Evolutionary conservation across 2,329 filamentous ascomycete species (phyloP).

Genomic region (Thyridium curvatum): DNA sequence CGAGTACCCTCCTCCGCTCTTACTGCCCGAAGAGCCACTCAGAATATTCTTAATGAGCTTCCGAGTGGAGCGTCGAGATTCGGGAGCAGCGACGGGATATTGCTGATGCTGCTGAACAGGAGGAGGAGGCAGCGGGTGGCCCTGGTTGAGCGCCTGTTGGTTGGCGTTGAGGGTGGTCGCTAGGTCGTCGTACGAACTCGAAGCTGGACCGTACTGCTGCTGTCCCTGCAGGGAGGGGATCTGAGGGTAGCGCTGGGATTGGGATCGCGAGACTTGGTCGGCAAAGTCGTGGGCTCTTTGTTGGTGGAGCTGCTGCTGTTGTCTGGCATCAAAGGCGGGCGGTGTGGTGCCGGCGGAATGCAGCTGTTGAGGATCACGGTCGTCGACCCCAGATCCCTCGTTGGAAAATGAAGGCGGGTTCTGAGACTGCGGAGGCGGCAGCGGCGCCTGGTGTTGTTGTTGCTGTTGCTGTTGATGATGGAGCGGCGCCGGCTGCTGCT

Average conservation of each 20-base stretch:
- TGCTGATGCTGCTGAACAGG: slow-evolving; percentile 16
- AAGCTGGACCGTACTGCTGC: slow-evolving; percentile 25
- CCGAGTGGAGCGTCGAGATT: slow-evolving; percentile 43
- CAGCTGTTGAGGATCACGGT: too few relatives aligned
- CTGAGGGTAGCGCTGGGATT: slow-evolving; percentile 42
- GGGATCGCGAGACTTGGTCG: slow-evolving; percentile 42
- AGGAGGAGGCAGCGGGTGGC: slow-evolving; percentile 10
- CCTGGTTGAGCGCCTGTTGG: slow-evolving; percentile 16
- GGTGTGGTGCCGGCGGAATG: slow-evolving; percentile 17
- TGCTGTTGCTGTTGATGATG: slow-evolving; percentile 23
- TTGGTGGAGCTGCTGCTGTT: slow-evolving; percentile 29
- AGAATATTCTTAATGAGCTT: slow-evolving; percentile 51
- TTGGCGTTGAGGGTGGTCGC: slow-evolving; percentile 17
- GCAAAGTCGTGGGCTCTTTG: slow-evolving; percentile 33
- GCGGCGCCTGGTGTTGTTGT: slow-evolving; percentile 18
- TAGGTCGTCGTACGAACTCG: slow-evolving; percentile 36
- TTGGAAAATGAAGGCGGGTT: slow-evolving; percentile 5
- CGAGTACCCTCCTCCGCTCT: slow-evolving; percentile 14
- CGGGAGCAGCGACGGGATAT: slow-evolving; percentile 20
- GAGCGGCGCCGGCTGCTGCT: slow-evolving; percentile 18
- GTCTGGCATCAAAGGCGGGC: slow-evolving; percentile 22
- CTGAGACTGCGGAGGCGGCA: slow-evolving; percentile 16
- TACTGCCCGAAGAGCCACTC: slow-evolving; percentile 29
- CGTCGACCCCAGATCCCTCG: too few relatives aligned
- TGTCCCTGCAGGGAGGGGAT: slow-evolving; percentile 19